Conservation (phyloP, 495 filamentous ascomycete species). For the Lophiostoma macrostomum region DNA sequence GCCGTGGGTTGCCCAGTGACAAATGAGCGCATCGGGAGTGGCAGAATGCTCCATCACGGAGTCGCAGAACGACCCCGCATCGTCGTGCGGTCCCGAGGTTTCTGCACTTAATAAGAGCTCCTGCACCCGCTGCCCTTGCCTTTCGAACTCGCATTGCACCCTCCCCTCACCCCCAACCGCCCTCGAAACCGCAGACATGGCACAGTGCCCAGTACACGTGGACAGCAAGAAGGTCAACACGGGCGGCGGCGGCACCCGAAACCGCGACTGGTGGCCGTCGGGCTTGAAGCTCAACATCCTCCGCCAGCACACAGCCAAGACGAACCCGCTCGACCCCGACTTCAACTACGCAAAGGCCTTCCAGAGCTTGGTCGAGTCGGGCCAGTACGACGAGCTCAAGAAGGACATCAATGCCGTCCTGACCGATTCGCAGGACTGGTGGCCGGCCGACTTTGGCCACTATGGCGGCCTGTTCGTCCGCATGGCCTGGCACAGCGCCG, state of each 20-base stretch:
- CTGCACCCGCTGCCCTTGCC: too few species aligned
- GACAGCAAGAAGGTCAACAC: slow-evolving; percentile 33
- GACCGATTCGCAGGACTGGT: slow-evolving; percentile 74
- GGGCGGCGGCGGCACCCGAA: slow-evolving; percentile 59
- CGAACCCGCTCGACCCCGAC: slow-evolving; percentile 57
- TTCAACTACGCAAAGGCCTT: slow-evolving; percentile 69
- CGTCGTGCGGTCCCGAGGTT: too few species aligned
- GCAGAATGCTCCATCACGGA: too few species aligned
- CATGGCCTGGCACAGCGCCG: slow-evolving; percentile 74
- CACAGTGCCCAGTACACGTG: too few species aligned
- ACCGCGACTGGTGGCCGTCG: slow-evolving; percentile 69
- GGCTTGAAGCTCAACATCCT: slow-evolving; percentile 64
- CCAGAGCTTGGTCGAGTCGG: slow-evolving; percentile 64
- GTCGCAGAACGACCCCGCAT: too few species aligned
- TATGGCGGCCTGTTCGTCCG: slow-evolving; percentile 74
- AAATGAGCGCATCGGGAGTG: too few species aligned
- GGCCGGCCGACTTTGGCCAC: slow-evolving; percentile 75
- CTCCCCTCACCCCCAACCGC: too few species aligned
- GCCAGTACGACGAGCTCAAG: slow-evolving; percentile 70
- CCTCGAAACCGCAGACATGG: too few species aligned
- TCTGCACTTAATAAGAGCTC: too few species aligned
- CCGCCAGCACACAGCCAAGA: slow-evolving; percentile 61
- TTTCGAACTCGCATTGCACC: too few species aligned
- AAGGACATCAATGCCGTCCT: slow-evolving; percentile 62
- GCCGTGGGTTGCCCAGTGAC: too few species aligned